Conservation (phyloP, 108 stramenopile species). For the Cylindrotheca fusiformis region DNA sequence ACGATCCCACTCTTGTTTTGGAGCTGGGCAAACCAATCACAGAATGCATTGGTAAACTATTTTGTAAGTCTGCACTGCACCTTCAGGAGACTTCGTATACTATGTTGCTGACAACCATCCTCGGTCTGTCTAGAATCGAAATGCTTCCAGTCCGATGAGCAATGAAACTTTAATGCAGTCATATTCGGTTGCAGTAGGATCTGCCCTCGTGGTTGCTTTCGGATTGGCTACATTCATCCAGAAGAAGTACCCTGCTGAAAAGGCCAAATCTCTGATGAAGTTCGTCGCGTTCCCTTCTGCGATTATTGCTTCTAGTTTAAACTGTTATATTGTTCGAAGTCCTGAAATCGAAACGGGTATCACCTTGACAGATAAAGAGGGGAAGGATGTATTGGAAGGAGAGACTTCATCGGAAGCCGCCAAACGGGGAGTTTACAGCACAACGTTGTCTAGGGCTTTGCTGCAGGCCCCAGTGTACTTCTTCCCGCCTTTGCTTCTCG, state of each 20-base stretch:
- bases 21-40: conserved; percentile 86
- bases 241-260: conserved; percentile 44
- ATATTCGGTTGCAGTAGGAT: conserved; percentile 81
- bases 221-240: conserved; percentile 74
- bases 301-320: conserved; percentile 75
- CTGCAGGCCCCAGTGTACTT: conserved; percentile 86
- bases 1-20: conserved; percentile 70
- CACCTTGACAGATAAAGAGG: conserved; percentile 51
- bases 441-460: conserved; percentile 71
- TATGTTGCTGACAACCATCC: background rate
- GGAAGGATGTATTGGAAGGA: conserved; percentile 41
- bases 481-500: conserved; percentile 68
- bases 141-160: conserved; percentile 78
- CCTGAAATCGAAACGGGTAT: conserved; percentile 84
- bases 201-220: conserved; percentile 80
- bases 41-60: conserved; percentile 89
- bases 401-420: conserved; percentile 65
- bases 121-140: conserved; percentile 43
- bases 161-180: conserved; percentile 76
- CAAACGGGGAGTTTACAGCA: conserved; percentile 68
- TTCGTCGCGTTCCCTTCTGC: conserved; percentile 85
- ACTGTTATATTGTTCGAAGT: conserved; percentile 86
- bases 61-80: conserved; percentile 45
- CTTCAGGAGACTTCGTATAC: conserved; percentile 26
- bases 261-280: conserved; percentile 66